Evolutionary conservation across 2,329 filamentous ascomycete species (phyloP).

Genomic region (Cercospora beticola): DNA sequence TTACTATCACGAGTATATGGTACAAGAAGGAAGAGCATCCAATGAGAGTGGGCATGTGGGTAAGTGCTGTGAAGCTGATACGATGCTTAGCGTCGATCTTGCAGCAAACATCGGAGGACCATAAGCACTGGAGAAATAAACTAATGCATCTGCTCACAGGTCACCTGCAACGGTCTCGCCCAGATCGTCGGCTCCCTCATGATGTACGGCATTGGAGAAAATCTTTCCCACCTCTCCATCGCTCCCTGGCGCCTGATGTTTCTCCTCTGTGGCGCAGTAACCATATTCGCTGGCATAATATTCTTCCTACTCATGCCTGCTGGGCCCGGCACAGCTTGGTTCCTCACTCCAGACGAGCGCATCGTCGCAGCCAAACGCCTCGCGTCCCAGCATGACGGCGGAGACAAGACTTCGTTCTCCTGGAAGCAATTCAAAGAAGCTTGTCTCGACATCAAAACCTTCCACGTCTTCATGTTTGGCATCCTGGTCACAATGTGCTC

Average conservation of each 20-base stretch:
- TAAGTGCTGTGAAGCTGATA: not conserved
- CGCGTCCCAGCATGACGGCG: conserved; percentile 42
- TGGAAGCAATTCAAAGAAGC: conserved; percentile 47
- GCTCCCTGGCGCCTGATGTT: conserved; percentile 52
- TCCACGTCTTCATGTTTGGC: conserved; percentile 49
- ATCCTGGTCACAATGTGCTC: conserved; percentile 50
- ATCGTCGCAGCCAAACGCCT: conserved; percentile 43
- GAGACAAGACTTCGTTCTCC: conserved; percentile 49
- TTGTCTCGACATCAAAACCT: conserved; percentile 47
- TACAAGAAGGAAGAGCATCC: conserved; percentile 35
- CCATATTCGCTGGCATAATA: conserved; percentile 43
- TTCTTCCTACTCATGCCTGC: conserved; percentile 52
- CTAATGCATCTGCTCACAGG: not conserved
- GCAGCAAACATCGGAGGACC: not conserved
- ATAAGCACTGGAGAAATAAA: not conserved
- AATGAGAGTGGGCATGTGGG: conserved; percentile 39
- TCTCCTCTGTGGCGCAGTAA: conserved; percentile 52
- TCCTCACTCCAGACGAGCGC: conserved; percentile 47
- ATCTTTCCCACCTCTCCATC: conserved; percentile 38
- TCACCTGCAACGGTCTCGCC: conserved; percentile 49
- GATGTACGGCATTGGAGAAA: conserved; percentile 55
- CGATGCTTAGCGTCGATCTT: not conserved
- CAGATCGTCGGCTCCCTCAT: conserved; percentile 49
- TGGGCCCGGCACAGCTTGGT: conserved; percentile 51
- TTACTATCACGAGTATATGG: conserved; percentile 46